Evolutionary conservation across 1,284 basidiomycete species (phyloP), one percentile per base, ranked within the genome.

Genomic region (Malassezia pachydermatis): DNA sequence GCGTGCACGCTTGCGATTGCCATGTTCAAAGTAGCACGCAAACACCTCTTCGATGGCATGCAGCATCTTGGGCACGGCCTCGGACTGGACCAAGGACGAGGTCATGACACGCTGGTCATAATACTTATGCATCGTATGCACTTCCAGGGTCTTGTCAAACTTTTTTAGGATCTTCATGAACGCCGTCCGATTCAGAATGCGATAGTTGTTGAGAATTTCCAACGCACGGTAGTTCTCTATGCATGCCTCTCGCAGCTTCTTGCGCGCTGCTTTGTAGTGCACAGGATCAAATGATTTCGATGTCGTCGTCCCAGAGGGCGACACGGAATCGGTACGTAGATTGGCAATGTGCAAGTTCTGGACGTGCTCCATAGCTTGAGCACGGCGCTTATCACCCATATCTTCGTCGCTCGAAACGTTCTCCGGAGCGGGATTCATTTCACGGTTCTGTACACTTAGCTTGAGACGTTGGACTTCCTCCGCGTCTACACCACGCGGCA

Each of bases 131-230:
- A 80, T 32, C 78, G 74, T 51, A 11, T 70, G 70, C 42, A 83
- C 83, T 63, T 78, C 80, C 1, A 86, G 84, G 2, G 80, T 76
- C 73, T 94, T 95, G 67, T 88, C 86, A 61, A 88, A 94, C 74
- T 94, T 96, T 74, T 89, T 95, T 55, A 94, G 53, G 10, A 69
- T 66, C 71, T 96, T 95, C 19, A 85, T 77, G 70, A 95, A 89
- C 0, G 88, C 90, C 2, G 85, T 85, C 8, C 89, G 72, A 70
- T 95, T 95, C 42, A 95, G 73, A 29, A 58, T 55, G 19, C 45
- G 32, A n/a, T 75, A 82, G 51, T 89, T 88, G 59, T 87, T 85
- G 49, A 95, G 75, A 36, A 84, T 74, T 68, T 94, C 87, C 17
- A 70, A 51, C n/a, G 70, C 75, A 41, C 84, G 80, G 74, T 94